phyloP scores from a whole-genome alignment of 108 stramenopile species.

The Hondaea fermentalgiana region DNA sequence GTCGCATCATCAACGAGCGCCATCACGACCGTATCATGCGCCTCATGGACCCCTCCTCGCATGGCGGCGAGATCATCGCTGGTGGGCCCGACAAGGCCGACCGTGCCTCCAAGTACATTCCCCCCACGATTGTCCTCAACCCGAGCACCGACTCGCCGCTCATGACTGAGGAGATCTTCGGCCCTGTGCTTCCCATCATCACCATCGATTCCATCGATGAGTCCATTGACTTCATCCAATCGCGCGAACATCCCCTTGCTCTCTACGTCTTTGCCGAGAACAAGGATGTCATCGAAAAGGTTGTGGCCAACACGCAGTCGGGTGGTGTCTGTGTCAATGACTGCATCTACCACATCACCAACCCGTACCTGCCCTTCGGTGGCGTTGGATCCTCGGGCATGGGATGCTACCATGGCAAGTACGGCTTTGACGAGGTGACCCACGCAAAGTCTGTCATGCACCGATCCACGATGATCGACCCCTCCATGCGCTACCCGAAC shows the following conservation, averaged over 20 bases:
- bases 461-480: conserved; percentile 6
- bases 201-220: not conserved
- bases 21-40: conserved; percentile 14
- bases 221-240: conserved; percentile 7
- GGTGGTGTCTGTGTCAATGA: conserved; percentile 38
- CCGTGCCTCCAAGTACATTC: not conserved
- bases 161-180: conserved; percentile 42
- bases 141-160: not conserved
- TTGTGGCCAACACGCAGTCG: conserved; percentile 8
- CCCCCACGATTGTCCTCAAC: conserved; percentile 23
- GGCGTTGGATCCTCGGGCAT: conserved; percentile 37
- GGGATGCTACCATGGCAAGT: conserved; percentile 20
- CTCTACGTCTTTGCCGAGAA: conserved; percentile 29
- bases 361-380: conserved; percentile 35
- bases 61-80: not conserved
- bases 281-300: not conserved
- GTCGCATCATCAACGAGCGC: not conserved
- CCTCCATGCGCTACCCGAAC: conserved; percentile 18
- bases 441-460: conserved; percentile 4
- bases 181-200: conserved; percentile 33
- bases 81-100: conserved; percentile 13
- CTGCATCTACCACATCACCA: conserved; percentile 11
- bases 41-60: conserved; percentile 2
- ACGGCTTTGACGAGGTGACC: conserved; percentile 17
- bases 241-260: conserved; percentile 29